Evolutionary conservation across 441 rosid genomes (phyloP).

Genomic region (Erodium moschatum): DNA sequence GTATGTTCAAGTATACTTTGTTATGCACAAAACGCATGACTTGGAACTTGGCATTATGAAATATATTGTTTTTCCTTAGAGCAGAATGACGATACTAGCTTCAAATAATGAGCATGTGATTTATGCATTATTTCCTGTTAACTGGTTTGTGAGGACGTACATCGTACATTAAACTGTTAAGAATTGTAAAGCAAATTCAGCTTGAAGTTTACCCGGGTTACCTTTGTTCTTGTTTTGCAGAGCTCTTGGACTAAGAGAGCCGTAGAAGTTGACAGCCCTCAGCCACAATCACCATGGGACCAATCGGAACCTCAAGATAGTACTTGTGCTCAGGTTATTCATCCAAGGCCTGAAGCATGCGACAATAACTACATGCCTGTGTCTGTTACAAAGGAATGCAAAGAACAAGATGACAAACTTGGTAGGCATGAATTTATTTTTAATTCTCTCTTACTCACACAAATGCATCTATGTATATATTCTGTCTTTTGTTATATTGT

Average conservation of each 20-base stretch:
- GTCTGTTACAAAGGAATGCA: conserved; percentile 22
- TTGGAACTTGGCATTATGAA: not conserved
- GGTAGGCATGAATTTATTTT: conserved; percentile 23
- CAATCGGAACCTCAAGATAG: conserved; percentile 50
- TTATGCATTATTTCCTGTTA: not conserved
- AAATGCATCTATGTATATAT: not conserved
- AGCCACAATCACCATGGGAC: conserved; percentile 33
- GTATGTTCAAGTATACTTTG: not conserved
- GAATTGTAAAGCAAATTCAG: not conserved
- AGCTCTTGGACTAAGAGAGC: conserved; percentile 60
- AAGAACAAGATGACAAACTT: conserved; percentile 28
- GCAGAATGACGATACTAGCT: not conserved
- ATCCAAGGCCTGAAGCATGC: conserved; percentile 37
- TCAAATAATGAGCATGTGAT: not conserved
- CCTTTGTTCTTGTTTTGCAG: conserved; percentile 23
- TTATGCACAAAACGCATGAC: not conserved
- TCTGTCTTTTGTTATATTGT: not conserved
- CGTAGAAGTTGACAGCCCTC: conserved; percentile 43
- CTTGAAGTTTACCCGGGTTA: not conserved
- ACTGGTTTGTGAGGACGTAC: conserved; percentile 1
- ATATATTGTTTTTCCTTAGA: not conserved
- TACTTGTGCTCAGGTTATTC: conserved; percentile 55
- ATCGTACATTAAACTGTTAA: not conserved
- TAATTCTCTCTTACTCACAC: not conserved
- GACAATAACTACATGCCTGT: conserved; percentile 29